A percentile compares a stretch with the other conserved stretches of the same genome.
Conservation (phyloP, 306 rosid genomes). For the Castanea sativa region DNA sequence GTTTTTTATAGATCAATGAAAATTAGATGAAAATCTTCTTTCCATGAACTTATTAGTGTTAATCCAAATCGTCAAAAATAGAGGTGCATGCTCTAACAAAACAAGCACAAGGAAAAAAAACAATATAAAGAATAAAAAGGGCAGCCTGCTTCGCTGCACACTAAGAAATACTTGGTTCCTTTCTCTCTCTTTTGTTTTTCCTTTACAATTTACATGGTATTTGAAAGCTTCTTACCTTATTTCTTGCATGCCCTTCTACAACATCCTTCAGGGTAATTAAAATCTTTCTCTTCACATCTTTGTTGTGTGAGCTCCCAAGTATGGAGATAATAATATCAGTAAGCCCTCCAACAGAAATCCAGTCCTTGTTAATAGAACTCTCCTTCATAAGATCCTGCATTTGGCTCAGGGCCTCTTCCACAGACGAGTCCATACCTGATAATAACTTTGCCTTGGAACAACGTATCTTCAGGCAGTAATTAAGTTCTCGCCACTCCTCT, state of each 20-base stretch:
- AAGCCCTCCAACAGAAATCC: conserved; percentile 68
- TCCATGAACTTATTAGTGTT: too few relatives aligned
- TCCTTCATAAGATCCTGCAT: conserved; percentile 60
- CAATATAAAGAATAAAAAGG: not conserved
- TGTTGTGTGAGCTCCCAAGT: conserved; percentile 47
- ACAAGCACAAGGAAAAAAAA: conserved; percentile 11
- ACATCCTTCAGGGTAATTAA: conserved; percentile 60
- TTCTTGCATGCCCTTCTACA: conserved; percentile 70
- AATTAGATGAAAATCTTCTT: not conserved
- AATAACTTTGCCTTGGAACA: conserved; percentile 45
- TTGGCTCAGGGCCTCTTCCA: conserved; percentile 49
- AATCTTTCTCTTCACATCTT: conserved; percentile 51
- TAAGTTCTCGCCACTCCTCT: conserved; percentile 84
- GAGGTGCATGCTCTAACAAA: not conserved
- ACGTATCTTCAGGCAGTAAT: conserved; percentile 61
- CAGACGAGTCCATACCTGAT: conserved; percentile 26
- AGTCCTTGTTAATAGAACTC: conserved; percentile 75
- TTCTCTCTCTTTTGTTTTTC: not conserved
- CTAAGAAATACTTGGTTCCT: not conserved
- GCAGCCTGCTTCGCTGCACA: not conserved
- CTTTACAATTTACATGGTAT: not conserved
- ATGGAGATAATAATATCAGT: conserved; percentile 48
- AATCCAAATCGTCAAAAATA: conserved; percentile 6
- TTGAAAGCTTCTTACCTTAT: conserved; percentile 48
- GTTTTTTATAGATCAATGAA: too few relatives aligned